Percentiles rank a stretch among this genome's conserved stretches.
phyloP scores from a whole-genome alignment of 257 asterid species.

The Gentiana dahurica region DNA sequence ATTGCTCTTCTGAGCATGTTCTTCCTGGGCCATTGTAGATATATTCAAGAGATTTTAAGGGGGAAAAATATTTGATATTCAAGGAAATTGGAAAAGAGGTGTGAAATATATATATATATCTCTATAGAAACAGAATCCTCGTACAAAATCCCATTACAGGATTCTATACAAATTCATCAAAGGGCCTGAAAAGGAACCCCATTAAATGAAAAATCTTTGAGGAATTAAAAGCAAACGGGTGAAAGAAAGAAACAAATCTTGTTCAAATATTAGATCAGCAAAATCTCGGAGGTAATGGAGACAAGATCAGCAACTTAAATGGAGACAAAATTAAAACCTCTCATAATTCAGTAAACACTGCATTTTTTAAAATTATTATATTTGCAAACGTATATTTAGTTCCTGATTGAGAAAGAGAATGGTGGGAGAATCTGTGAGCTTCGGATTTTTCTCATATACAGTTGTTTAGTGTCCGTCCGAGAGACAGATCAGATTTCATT shows the following conservation, averaged over 20 bases:
- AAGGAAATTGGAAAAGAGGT: constrained; percentile 21
- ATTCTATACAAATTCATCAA: too few species aligned
- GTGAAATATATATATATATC: too few species aligned
- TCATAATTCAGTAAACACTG: constrained; percentile 37
- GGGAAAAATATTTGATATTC: constrained; percentile 15
- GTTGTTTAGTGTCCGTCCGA: constrained; percentile 33
- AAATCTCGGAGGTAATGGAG: constrained; percentile 29
- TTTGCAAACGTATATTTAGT: constrained; percentile 1
- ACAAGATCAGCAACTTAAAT: constrained; percentile 21
- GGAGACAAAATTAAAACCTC: constrained; percentile 20
- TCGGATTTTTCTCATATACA: constrained; percentile 44
- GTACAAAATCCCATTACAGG: constrained; percentile 6
- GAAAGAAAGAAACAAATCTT: constrained; percentile 15
- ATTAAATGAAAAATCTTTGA: constrained; percentile 12
- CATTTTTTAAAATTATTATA: constrained; percentile 10
- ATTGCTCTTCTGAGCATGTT: constrained; percentile 26
- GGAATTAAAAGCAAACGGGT: constrained; percentile 6
- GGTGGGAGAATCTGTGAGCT: constrained; percentile 27
- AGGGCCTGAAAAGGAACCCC: constrained; percentile 8
- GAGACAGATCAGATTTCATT: constrained; percentile 41
- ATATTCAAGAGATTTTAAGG: not conserved
- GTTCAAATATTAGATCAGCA: constrained; percentile 13
- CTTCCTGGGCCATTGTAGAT: constrained; percentile 51
- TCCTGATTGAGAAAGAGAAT: constrained; percentile 7
- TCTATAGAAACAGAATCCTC: constrained; percentile 12